Evolutionary conservation across 768 basidiomycete species (phyloP).

Genomic region (Dioszegia crocea): DNA sequence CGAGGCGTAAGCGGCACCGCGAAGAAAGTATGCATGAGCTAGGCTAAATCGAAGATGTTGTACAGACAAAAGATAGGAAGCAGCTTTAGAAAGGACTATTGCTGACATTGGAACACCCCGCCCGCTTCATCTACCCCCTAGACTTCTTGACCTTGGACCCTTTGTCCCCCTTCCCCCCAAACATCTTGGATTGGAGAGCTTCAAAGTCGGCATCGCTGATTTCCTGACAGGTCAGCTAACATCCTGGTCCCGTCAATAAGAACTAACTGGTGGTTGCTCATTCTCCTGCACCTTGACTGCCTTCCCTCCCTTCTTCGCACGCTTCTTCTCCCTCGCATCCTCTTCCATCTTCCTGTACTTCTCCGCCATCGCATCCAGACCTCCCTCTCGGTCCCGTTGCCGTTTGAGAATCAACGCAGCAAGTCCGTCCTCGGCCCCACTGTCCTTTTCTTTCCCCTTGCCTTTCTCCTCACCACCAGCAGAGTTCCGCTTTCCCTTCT

Average conservation of each 20-base stretch:
- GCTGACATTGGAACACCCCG: no score
- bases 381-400: conserved; percentile 59
- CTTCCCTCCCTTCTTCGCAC: conserved; percentile 42
- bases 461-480: conserved; percentile 63
- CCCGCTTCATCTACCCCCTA: not conserved
- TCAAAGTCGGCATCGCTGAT: conserved; percentile 41
- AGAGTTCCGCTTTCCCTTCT: conserved; percentile 69
- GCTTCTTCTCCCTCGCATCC: conserved; percentile 39
- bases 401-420: conserved; percentile 78
- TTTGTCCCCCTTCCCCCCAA: conserved; percentile 12
- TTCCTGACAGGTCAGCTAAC: conserved; percentile 13
- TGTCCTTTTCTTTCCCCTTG: conserved; percentile 39
- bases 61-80: no score
- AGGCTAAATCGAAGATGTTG: no score
- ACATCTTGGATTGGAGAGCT: conserved; percentile 38
- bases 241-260: not conserved
- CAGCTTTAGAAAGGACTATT: no score
- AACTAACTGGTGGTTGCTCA: conserved; percentile 48
- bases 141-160: conserved; percentile 10
- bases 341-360: conserved; percentile 51
- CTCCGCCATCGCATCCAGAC: conserved; percentile 59
- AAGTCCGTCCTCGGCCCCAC: conserved; percentile 52
- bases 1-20: no score
- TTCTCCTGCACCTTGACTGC: conserved; percentile 53
- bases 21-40: no score